Base-by-base conservation (phyloP, 2,329 filamentous ascomycete species). In the Alternaria consortialis region DNA sequence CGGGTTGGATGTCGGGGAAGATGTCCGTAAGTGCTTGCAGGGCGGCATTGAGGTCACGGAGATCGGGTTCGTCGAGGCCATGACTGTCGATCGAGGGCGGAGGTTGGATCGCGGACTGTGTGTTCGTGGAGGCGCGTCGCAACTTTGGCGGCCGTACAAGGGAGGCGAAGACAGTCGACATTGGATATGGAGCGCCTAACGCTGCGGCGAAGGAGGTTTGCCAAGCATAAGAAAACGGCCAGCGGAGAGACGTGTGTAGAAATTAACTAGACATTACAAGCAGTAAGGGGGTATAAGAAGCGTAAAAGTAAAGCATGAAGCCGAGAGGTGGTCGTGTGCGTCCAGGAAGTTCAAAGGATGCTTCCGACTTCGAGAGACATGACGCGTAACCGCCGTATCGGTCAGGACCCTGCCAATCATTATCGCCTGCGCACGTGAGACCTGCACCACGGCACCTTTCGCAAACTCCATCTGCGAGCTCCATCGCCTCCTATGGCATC, bases 1-100 rank as follows among this genome's bases (percentile, higher is more conserved):
- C 91, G 61, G 91, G 84, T 77, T 93, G 90, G n/a, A 94, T 84
- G 77, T 94, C 88, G 29, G 92, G 92, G 67, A 95, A 95, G 8
- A 94, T 84, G 48, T 87, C 87, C 23, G 88, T 87, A 43, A 95
- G 85, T 12, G 85, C 87, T 62, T 87, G 86, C 64, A 95, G 86
- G 68, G 88, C 85, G 52, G 83, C 82, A 80, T 94, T 94, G 50
- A 94, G 84, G 60, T 90, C 87, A 66, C 86, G 83, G 25, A 93
- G 83, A 69, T 92, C 86, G 39, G 86, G 85, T 36, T 85, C 81
- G 61, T 89, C 86, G n/a, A 63, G 53, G 31, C 64, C 67, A 60
- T 66, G 56, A 44, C 63, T 62, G 17, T 53, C 34, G 39, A 53
- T 27, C 7, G 58, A 47, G 6, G 51, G 55, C 27, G 46, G 56